Conservation (phyloP, 495 filamentous ascomycete species). For the Penicillium steckii region DNA sequence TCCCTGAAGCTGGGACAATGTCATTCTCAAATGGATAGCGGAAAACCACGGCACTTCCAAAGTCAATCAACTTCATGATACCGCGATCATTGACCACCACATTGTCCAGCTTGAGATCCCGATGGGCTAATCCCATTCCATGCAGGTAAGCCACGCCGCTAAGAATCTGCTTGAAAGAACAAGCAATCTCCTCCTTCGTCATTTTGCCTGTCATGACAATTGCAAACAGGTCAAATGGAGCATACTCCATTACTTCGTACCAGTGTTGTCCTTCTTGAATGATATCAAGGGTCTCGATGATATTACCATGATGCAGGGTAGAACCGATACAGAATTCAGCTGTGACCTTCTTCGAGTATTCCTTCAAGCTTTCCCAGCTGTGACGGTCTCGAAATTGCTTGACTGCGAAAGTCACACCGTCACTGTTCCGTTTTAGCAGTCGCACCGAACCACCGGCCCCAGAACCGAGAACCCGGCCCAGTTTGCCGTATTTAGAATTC, state of each 20-base stretch:
- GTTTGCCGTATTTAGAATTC: constrained; percentile 87
- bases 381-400: constrained; percentile 96
- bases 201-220: constrained; percentile 99
- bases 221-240: constrained; percentile 95
- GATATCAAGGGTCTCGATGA: constrained; percentile 97
- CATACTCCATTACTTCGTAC: constrained; percentile 99
- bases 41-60: constrained; percentile 96
- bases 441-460: constrained; percentile 95
- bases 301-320: constrained; percentile 95
- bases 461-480: constrained; percentile 89
- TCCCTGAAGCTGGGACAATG: constrained; percentile 86
- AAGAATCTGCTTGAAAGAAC: constrained; percentile 91
- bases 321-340: constrained; percentile 99
- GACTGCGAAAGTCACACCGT: constrained; percentile 91
- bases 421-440: constrained; percentile 86
- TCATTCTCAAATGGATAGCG: constrained; percentile 96
- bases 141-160: constrained; percentile 97
- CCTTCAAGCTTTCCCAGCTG: constrained; percentile 87
- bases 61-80: constrained; percentile 99
- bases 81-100: constrained; percentile 95
- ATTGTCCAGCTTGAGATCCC: constrained; percentile 96
- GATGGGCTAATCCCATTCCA: constrained; percentile 91
- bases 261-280: constrained; percentile 91
- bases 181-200: constrained; percentile 85
- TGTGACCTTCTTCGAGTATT: constrained; percentile 99